Evolutionary conservation across 1,139 yeast species (phyloP).

Genomic region (Protomyces pachydermus): DNA sequence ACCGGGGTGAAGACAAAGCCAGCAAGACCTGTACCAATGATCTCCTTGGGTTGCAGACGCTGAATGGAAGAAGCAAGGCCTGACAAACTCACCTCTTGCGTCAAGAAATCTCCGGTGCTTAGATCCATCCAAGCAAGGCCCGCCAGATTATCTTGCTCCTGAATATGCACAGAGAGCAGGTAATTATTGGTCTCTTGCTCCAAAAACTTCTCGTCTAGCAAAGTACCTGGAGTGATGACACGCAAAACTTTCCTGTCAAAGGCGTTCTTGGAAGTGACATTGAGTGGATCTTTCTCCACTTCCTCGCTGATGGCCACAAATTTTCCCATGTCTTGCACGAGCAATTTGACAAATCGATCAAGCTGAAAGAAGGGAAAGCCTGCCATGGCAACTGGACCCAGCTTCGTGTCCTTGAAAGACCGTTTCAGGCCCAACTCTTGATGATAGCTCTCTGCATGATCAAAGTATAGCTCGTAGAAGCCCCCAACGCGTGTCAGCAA

Average conservation of each 20-base stretch:
- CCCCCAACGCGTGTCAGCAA: conserved; percentile 85
- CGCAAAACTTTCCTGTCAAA: conserved; percentile 69
- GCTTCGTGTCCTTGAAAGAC: conserved; percentile 46
- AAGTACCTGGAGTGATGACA: conserved; percentile 86
- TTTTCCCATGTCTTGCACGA: conserved; percentile 63
- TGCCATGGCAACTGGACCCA: conserved; percentile 67
- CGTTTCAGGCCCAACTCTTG: conserved; percentile 62
- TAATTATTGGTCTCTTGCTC: conserved; percentile 68
- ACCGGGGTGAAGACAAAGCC: conserved; percentile 14
- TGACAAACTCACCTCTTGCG: conserved; percentile 55
- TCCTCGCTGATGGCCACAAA: conserved; percentile 73
- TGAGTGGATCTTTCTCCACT: conserved; percentile 35
- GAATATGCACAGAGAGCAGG: conserved; percentile 52
- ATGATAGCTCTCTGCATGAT: conserved; percentile 74
- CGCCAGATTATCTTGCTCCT: conserved; percentile 37
- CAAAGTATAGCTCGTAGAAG: conserved; percentile 68
- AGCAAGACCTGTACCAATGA: conserved; percentile 46
- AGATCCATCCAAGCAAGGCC: conserved; percentile 89
- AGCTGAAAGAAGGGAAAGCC: conserved; percentile 78
- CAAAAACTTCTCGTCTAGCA: conserved; percentile 78
- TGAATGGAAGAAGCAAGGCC: conserved; percentile 58
- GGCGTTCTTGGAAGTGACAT: conserved; percentile 10
- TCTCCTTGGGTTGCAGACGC: conserved; percentile 64
- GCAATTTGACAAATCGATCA: conserved; percentile 63
- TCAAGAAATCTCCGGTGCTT: conserved; percentile 71